Evolutionary conservation across 306 rosid species (phyloP), one percentile per base, ranked within the genome.

Genomic region (Inga laurina): DNA sequence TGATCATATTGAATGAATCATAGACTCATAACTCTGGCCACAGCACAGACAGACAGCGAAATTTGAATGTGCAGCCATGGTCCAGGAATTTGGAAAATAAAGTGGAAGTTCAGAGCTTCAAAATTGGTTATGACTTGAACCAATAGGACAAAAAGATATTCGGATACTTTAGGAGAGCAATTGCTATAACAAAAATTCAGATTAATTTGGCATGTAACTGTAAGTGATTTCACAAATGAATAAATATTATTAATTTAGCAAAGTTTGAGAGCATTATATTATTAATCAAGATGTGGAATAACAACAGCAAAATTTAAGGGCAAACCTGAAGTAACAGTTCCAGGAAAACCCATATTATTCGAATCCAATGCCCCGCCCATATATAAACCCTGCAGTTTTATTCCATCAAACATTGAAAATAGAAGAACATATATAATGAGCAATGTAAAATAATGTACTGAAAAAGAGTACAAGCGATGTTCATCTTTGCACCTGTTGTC

Each of bases 311-410:
- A 73, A 48, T 64, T 48, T 16, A 61, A 75, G 72, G 37, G 77
- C 88, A 82, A 86, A 94, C 99, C 99, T 90, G 98, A 70, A 91
- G 88, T 94, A 22, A 86, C 69, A 76, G 92, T 30, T 85, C 93
- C 93, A 32, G 91, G 79, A 68, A 90, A 90, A 66, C 97, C 92
- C 84, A 92, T 67, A 74, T 84, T 85, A 84, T 82, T 87, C 77
- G 90, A 77, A 87, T 94, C 98, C 80, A 91, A 73, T 14, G 94
- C 92, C 74, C 89, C 88, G 19, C 88, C 90, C 45, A 92, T 64
- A 76, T 86, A 91, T 69, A 97, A 54, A 59, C 97, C 98, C 97
- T 97, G 93, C 89, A 86, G 72, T 85, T 83, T 79, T 67, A 83
- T 75, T 48, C 43, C 75, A 77, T 86, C 57, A 54, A 76, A 77